phyloP scores from a whole-genome alignment of 169 alveolate genomes.

The Ichthyophthirius multifiliis region DNA sequence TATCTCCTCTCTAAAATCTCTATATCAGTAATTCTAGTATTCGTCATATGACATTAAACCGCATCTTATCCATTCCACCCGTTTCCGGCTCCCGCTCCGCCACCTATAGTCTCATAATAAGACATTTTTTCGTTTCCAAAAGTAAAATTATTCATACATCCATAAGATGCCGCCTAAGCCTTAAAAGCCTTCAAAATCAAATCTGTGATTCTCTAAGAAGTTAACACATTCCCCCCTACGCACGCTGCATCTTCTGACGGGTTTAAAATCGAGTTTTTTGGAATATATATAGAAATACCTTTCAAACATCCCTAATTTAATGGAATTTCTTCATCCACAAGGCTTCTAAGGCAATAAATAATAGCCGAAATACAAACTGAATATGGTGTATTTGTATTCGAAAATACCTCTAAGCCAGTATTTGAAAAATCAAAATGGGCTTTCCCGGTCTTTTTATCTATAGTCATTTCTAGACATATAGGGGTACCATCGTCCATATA shows the following conservation, averaged over 20 bases:
- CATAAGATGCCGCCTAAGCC: slow-evolving; percentile 77
- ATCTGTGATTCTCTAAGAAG: slow-evolving; percentile 80
- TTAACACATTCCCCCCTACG: slow-evolving; percentile 86
- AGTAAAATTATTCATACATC: slow-evolving; percentile 86
- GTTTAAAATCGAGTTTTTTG: slow-evolving; percentile 61
- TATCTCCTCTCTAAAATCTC: slow-evolving; percentile 82
- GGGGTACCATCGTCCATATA: slow-evolving; percentile 86
- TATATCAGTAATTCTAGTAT: slow-evolving; percentile 85
- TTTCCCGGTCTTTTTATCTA: slow-evolving; percentile 49
- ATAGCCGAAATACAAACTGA: slow-evolving; percentile 83
- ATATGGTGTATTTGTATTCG: slow-evolving; percentile 77
- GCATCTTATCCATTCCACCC: slow-evolving; percentile 78
- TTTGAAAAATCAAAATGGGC: slow-evolving; percentile 76
- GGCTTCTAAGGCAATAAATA: slow-evolving; percentile 80
- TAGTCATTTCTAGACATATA: slow-evolving; percentile 55
- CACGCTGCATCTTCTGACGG: slow-evolving; percentile 59
- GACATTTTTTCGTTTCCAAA: slow-evolving; percentile 73
- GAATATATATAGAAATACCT: slow-evolving; percentile 71
- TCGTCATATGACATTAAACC: slow-evolving; percentile 88
- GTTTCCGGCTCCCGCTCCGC: slow-evolving; percentile 89
- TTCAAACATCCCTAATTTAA: slow-evolving; percentile 83
- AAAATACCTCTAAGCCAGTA: slow-evolving; percentile 64
- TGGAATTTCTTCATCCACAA: slow-evolving; percentile 83
- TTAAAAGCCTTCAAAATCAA: slow-evolving; percentile 64
- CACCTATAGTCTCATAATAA: slow-evolving; percentile 85